Conservation (phyloP, 2,329 filamentous ascomycete genomes). For the Aspergillus melleus region DNA sequence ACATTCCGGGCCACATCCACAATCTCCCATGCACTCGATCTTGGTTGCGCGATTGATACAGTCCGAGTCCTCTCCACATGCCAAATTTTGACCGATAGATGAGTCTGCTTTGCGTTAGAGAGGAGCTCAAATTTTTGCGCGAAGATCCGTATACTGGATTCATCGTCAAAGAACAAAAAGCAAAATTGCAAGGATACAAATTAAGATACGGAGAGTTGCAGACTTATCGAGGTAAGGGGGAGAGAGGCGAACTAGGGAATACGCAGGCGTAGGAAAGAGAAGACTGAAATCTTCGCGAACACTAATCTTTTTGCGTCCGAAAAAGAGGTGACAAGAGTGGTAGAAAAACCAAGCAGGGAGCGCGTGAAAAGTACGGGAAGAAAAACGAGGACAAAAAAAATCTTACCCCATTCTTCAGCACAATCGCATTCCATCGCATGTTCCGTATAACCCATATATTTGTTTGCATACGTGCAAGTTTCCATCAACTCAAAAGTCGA, state of each 20-base stretch:
- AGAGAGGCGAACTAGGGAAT: neutral
- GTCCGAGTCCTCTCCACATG: constrained; percentile 93
- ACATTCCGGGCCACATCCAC: constrained; percentile 82
- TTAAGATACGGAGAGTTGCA: neutral
- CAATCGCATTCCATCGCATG: constrained; percentile 96
- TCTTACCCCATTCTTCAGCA: constrained; percentile 88
- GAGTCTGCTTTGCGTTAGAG: constrained; percentile 43
- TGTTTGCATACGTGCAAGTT: constrained; percentile 87
- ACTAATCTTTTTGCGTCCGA: neutral
- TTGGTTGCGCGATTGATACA: constrained; percentile 98
- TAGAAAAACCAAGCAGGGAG: neutral
- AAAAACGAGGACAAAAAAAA: constrained; percentile 13
- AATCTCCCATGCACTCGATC: constrained; percentile 89
- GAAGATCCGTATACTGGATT: neutral
- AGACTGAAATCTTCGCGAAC: neutral
- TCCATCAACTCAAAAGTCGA: constrained; percentile 76
- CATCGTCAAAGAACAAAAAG: neutral
- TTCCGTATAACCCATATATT: constrained; percentile 86
- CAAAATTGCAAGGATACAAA: neutral
- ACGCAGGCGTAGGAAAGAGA: neutral
- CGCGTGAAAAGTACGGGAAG: constrained; percentile 7
- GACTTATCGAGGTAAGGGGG: neutral
- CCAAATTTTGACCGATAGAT: constrained; percentile 63
- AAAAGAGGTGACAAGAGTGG: neutral
- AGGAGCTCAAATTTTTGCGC: neutral